Conservation (phyloP, 805 yeast species). For the Blastobotrys muscicola region DNA sequence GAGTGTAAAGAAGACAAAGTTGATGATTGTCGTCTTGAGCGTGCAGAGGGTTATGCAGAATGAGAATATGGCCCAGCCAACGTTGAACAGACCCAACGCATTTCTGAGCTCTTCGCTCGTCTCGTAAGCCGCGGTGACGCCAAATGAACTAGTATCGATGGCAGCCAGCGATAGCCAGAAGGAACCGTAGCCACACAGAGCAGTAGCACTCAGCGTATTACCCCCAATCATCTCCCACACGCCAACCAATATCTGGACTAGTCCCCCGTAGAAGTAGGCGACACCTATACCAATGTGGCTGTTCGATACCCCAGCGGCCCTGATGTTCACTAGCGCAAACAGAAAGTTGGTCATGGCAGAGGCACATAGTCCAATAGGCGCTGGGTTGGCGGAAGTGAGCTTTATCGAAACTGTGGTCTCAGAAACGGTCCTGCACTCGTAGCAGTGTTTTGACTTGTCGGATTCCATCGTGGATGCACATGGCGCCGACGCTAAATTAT, state of each 20-base stretch:
- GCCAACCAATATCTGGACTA: conserved; percentile 51
- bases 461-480: too few relatives aligned
- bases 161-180: conserved; percentile 64
- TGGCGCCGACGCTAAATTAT: too few relatives aligned
- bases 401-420: too few relatives aligned
- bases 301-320: conserved; percentile 43
- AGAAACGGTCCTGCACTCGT: too few relatives aligned
- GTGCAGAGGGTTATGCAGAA: conserved; percentile 44
- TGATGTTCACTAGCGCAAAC: conserved; percentile 44
- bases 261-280: conserved; percentile 57
- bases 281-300: conserved; percentile 49
- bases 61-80: conserved; percentile 58
- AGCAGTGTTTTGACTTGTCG: too few relatives aligned
- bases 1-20: conserved; percentile 45
- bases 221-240: conserved; percentile 56
- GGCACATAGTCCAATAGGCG: conserved; percentile 53
- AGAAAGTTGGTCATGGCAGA: conserved; percentile 58
- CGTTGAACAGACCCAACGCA: conserved; percentile 49
- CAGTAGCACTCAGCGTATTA: conserved; percentile 61
- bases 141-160: conserved; percentile 48
- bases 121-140: conserved; percentile 45
- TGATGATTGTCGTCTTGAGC: conserved; percentile 53
- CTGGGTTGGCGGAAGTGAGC: conserved; percentile 41
- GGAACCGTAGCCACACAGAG: conserved; percentile 54
- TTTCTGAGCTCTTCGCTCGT: conserved; percentile 15